phyloP scores from a whole-genome alignment of 352 stramenopile species.

The Hyaloperonospora arabidopsidis region DNA sequence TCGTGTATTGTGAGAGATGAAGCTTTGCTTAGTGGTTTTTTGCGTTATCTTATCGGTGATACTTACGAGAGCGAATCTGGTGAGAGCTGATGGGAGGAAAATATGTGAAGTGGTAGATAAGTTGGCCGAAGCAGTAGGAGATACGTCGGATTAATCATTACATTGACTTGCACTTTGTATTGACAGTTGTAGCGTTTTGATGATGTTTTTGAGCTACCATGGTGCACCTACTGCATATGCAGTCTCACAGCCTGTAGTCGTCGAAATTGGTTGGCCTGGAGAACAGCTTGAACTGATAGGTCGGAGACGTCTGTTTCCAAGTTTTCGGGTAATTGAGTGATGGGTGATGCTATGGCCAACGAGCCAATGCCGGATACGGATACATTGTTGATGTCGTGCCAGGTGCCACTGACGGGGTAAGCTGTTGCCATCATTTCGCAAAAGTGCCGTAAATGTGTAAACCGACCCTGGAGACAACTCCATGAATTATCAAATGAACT shows the following conservation, averaged over 20 bases:
- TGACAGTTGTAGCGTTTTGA: no score
- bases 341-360: slow-evolving; percentile 1
- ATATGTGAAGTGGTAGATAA: no score
- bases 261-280: slow-evolving; percentile 24
- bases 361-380: slow-evolving; percentile 3
- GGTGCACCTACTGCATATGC: no score
- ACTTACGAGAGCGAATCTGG: no score
- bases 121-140: no score
- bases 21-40: no score
- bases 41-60: no score
- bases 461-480: slow-evolving; percentile 17
- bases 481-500: slow-evolving; percentile 17
- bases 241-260: slow-evolving; percentile 13
- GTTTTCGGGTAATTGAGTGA: slow-evolving; percentile 7
- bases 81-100: no score
- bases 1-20: no score
- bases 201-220: no score
- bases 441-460: slow-evolving; percentile 20
- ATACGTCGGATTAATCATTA: no score
- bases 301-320: slow-evolving; percentile 18
- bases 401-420: slow-evolving; percentile 6
- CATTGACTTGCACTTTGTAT: no score
- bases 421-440: slow-evolving; percentile 23
- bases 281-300: slow-evolving; percentile 22
- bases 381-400: neutral